phyloP scores from a whole-genome alignment of 805 yeast genomes.

The Yamadazyma scolyti region DNA sequence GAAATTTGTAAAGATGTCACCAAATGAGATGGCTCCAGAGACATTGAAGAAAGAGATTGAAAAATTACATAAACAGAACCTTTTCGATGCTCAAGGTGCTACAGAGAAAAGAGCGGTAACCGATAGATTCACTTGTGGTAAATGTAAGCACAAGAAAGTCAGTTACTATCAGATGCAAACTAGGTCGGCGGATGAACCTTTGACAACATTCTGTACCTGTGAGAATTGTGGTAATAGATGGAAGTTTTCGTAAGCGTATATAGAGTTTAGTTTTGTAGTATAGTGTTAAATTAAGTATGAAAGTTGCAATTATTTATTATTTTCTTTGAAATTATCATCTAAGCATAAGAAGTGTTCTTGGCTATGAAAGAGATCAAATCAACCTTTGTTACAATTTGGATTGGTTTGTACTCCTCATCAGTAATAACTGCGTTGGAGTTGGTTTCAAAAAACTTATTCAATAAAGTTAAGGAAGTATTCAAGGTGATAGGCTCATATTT shows the following conservation, averaged over 20 bases:
- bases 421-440: conserved; percentile 83
- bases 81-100: conserved; percentile 97
- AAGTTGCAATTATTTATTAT: conserved; percentile 4
- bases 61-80: conserved; percentile 78
- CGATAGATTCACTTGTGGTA: conserved; percentile 95
- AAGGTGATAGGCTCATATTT: conserved; percentile 63
- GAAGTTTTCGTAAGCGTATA: conserved; percentile 81
- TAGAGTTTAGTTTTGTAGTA: conserved; percentile 5
- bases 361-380: conserved; percentile 62
- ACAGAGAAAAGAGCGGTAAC: conserved; percentile 94
- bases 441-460: conserved; percentile 78
- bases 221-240: conserved; percentile 97
- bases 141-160: conserved; percentile 95
- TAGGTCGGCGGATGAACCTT: conserved; percentile 97
- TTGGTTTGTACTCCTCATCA: conserved; percentile 63
- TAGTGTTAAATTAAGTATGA: conserved; percentile 1
- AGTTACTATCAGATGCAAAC: conserved; percentile 98
- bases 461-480: conserved; percentile 60
- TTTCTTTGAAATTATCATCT: conserved; percentile 1
- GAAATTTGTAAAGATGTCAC: conserved; percentile 72
- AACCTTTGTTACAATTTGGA: conserved; percentile 81
- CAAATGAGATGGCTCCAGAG: conserved; percentile 96
- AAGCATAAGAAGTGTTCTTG: conserved; percentile 20
- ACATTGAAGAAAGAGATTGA: conserved; percentile 81
- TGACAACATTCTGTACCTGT: conserved; percentile 97